Evolutionary conservation across 2,329 filamentous ascomycete species (phyloP).

Genomic region (Alternaria triticina): DNA sequence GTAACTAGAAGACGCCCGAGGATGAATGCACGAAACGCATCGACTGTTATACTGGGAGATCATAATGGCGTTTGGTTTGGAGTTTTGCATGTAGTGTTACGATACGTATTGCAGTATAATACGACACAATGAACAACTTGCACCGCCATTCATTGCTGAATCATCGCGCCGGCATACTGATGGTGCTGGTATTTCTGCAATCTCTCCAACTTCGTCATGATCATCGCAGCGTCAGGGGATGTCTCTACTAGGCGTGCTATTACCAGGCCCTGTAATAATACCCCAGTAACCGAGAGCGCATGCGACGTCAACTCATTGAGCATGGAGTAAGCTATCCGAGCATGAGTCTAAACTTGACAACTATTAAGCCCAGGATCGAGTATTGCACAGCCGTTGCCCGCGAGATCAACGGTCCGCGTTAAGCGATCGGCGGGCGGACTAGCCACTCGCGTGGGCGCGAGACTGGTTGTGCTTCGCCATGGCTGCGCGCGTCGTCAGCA

Average conservation of each 20-base stretch:
- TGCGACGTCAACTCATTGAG: not conserved
- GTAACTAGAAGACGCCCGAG: constrained; percentile 34
- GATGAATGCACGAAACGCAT: constrained; percentile 23
- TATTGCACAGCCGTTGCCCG: not conserved
- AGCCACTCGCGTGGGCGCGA: not conserved
- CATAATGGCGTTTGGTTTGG: constrained; percentile 34
- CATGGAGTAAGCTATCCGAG: not conserved
- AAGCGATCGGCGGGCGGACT: not conserved
- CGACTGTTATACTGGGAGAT: constrained; percentile 9
- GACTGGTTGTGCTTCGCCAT: not conserved
- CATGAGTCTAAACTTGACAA: no score
- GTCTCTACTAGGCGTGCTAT: not conserved
- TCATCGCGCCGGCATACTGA: not conserved
- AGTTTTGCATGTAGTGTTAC: constrained; percentile 32
- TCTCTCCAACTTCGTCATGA: not conserved
- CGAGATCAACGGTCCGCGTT: not conserved
- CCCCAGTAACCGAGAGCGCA: not conserved
- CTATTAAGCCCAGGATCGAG: not conserved
- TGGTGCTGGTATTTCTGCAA: not conserved
- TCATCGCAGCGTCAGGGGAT: not conserved
- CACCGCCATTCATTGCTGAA: not conserved
- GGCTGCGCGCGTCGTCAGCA: constrained; percentile 24
- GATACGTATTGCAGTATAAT: constrained; percentile 23
- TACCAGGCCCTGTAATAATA: not conserved
- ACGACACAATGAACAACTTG: constrained; percentile 17